phyloP scores from a whole-genome alignment of 2,329 filamentous ascomycete genomes.

The Alternaria rosae region DNA sequence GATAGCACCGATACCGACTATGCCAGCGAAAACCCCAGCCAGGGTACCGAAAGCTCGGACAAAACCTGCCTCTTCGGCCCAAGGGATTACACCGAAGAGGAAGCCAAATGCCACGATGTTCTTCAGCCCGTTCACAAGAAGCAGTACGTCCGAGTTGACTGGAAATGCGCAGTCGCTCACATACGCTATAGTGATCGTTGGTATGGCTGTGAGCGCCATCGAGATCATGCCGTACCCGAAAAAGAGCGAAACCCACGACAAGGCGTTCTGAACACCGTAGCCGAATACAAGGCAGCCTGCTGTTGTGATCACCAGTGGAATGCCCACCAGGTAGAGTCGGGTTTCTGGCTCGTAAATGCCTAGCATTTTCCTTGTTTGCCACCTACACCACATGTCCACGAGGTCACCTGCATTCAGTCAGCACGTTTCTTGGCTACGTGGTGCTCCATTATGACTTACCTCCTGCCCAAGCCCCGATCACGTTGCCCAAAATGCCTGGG shows the following conservation, averaged over 20 bases:
- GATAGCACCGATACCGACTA: constrained; percentile 43
- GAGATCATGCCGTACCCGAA: constrained; percentile 58
- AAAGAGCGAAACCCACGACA: constrained; percentile 56
- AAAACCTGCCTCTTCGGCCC: constrained; percentile 50
- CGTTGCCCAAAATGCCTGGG: constrained; percentile 53
- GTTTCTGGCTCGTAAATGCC: constrained; percentile 58
- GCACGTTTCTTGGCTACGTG: background rate
- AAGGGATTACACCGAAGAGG: constrained; percentile 55
- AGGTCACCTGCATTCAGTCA: constrained; percentile 44
- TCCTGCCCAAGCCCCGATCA: constrained; percentile 53
- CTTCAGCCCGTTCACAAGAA: constrained; percentile 52
- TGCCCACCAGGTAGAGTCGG: constrained; percentile 51
- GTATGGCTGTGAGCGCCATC: constrained; percentile 51
- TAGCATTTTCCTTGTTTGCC: constrained; percentile 50
- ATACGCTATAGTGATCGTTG: constrained; percentile 54
- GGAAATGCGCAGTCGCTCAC: constrained; percentile 51
- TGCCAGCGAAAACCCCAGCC: constrained; percentile 47
- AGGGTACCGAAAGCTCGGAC: constrained; percentile 48
- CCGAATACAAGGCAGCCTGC: constrained; percentile 56
- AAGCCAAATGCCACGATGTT: constrained; percentile 60
- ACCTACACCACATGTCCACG: constrained; percentile 54
- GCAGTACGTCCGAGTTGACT: constrained; percentile 47
- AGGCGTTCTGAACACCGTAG: constrained; percentile 52
- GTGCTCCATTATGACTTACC: constrained; percentile 10
- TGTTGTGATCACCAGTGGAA: constrained; percentile 53